Evolutionary conservation across 805 yeast species (phyloP), one percentile per base, ranked within the genome.

Genomic region (Ogataea minuta): DNA sequence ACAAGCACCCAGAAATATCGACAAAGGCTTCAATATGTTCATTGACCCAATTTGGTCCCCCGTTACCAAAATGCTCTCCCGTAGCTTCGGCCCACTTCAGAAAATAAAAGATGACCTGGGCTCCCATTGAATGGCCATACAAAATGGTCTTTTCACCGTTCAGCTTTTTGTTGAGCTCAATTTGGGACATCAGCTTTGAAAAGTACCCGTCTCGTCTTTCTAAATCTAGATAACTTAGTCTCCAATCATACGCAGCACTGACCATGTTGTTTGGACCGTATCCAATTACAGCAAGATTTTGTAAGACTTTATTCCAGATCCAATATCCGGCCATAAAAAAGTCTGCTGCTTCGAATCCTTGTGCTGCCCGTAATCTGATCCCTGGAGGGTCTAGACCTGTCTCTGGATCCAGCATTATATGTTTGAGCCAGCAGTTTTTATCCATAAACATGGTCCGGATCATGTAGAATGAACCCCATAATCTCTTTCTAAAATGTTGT

Each of bases 401-500:
- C 41, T 78, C 80, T 0, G 89, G 81, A 60, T 93, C 98, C 26
- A 93, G 68, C 83, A 81, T 84, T 29, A 93, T 74, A 60, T 90
- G 96, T 59, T 84, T 81, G 47, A 93, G 71, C 99, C 99, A 93
- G 63, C 99, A 93, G 2, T 77, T 60, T 62, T 93, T 93, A 56
- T 91, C 96, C 39, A 90, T 66, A 15, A 93, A 71, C 98, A 93
- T 91, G 3, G 95, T 81, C 49, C 84, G 73, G 42, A 93, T 65
- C 99, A 93, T 93, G 58, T 86, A 89, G 68, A 89, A 90, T 0
- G 96, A 87, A 0, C 99, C 99, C 99, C 99, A 93, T 41, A 93
- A 61, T 49, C 98, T 70, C 57, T 89, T 90, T 36, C 99, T 72
- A 66, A 91, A 93, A 61, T 91, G 95, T 8, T 80, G 72, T 43